A percentile compares a stretch with the other conserved stretches of the same genome.
These are phyloP conservation scores for Ramularia collo-cygni DNA, from an alignment of 2,329 filamentous ascomycete species.

Conservation along the genomic window DNA sequence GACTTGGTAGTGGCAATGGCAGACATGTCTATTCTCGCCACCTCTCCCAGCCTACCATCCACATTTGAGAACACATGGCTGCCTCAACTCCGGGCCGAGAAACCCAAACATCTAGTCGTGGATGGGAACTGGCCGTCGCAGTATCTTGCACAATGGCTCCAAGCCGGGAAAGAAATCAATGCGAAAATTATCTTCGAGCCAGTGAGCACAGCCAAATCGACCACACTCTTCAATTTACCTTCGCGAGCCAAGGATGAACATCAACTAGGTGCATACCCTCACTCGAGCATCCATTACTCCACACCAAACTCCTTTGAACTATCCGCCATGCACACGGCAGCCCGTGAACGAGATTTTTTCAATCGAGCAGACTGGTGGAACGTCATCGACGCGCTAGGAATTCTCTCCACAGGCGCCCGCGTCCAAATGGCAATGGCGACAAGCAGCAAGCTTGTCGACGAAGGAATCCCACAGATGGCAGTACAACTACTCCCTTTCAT, in stretches of 20 bases:
- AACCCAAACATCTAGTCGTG: conserved; percentile 71
- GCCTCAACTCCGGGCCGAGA: conserved; percentile 48
- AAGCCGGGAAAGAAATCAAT: conserved; percentile 49
- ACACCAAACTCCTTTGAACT: conserved; percentile 83
- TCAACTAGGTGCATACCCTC: conserved; percentile 47
- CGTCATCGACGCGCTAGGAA: conserved; percentile 70
- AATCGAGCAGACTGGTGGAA: conserved; percentile 69
- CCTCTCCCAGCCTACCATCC: conserved; percentile 27
- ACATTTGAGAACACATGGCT: conserved; percentile 52
- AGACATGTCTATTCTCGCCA: conserved; percentile 74
- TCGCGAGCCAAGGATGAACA: conserved; percentile 1
- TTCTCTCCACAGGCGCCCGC: conserved; percentile 61
- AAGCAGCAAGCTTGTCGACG: conserved; percentile 60
- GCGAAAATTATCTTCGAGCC: conserved; percentile 75
- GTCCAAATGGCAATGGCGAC: conserved; percentile 67
- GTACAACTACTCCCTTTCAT: conserved; percentile 85
- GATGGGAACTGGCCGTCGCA: conserved; percentile 77
- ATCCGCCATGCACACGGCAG: conserved; percentile 66
- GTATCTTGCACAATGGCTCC: conserved; percentile 62
- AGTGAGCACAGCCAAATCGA: conserved; percentile 74
- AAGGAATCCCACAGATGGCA: conserved; percentile 74
- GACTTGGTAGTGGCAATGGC: conserved; percentile 90
- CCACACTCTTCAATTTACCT: conserved; percentile 54
- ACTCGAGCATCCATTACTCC: conserved; percentile 61
- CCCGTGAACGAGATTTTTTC: conserved; percentile 60